A percentile compares a stretch with the other conserved stretches of the same genome.
Conservation (phyloP, 2,329 filamentous ascomycete genomes). For the Mycosphaerella sp. region DNA sequence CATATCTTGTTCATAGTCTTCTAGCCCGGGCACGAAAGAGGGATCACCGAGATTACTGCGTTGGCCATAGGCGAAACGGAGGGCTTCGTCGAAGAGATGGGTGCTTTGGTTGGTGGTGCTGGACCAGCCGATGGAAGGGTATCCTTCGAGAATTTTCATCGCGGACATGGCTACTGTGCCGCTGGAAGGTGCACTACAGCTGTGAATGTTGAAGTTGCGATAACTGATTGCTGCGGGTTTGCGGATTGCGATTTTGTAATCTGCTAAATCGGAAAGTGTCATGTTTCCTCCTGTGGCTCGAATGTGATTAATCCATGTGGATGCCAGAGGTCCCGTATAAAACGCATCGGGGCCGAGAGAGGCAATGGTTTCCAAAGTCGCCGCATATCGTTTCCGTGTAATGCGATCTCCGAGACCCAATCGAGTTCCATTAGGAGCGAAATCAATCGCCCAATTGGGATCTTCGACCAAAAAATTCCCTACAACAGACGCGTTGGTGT, state of each 20-base stretch:
- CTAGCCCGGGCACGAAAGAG: constrained; percentile 58
- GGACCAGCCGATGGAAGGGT: constrained; percentile 53
- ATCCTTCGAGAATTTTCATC: constrained; percentile 78
- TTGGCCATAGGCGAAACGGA: constrained; percentile 76
- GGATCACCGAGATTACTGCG: constrained; percentile 80
- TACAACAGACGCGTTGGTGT: constrained; percentile 31
- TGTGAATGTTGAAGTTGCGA: constrained; percentile 63
- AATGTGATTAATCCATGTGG: constrained; percentile 65
- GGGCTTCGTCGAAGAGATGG: constrained; percentile 80
- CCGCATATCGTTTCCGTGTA: constrained; percentile 71
- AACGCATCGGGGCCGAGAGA: constrained; percentile 65
- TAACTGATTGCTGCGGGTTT: constrained; percentile 50
- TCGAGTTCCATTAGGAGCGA: constrained; percentile 73
- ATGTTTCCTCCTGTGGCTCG: constrained; percentile 71
- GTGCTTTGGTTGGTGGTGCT: constrained; percentile 58
- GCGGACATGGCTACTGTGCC: constrained; percentile 69
- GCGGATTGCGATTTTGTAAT: constrained; percentile 63
- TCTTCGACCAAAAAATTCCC: constrained; percentile 66
- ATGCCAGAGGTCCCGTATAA: constrained; percentile 65
- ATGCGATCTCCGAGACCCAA: constrained; percentile 69
- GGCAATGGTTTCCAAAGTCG: constrained; percentile 73
- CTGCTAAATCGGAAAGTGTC: constrained; percentile 68
- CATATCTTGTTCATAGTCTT: constrained; percentile 60
- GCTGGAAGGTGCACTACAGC: constrained; percentile 67
- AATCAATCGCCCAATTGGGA: constrained; percentile 76